These are phyloP conservation scores for Talaromyces adpressus DNA, from an alignment of 495 filamentous ascomycete genomes.

Conservation along the genomic window DNA sequence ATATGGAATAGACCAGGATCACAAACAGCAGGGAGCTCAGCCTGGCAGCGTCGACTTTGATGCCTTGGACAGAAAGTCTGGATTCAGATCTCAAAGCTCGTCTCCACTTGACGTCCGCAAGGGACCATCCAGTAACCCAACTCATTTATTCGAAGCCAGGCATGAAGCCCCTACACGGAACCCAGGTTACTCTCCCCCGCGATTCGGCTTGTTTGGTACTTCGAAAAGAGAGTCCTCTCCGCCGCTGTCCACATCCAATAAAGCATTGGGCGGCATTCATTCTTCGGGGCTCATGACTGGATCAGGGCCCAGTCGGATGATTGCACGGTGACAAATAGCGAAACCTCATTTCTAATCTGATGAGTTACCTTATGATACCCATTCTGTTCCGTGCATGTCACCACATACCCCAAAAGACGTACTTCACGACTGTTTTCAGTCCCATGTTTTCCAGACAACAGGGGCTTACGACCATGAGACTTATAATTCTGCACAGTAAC, in stretches of 20 bases:
- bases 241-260: slow-evolving; percentile 18
- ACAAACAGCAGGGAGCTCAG: slow-evolving; percentile 13
- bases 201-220: slow-evolving; percentile 28
- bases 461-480: neutral
- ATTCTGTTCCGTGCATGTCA: neutral
- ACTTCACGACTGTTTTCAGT: neutral
- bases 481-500: neutral
- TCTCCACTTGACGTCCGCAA: slow-evolving; percentile 41
- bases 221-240: slow-evolving; percentile 30
- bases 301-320: slow-evolving; percentile 29
- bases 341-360: neutral
- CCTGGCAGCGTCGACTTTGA: slow-evolving; percentile 34
- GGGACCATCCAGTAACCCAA: slow-evolving; percentile 23
- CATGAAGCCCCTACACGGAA: slow-evolving; percentile 19
- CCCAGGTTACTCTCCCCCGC: slow-evolving; percentile 30
- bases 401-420: neutral
- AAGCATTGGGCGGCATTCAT: slow-evolving; percentile 30
- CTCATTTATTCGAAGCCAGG: slow-evolving; percentile 17
- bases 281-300: slow-evolving; percentile 25
- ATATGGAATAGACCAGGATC: slow-evolving; percentile 36
- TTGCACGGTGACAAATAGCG: slow-evolving; percentile 21
- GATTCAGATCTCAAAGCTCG: slow-evolving; percentile 36
- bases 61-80: slow-evolving; percentile 25
- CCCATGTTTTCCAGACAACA: neutral
- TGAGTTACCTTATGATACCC: neutral